Base-by-base conservation (phyloP, 495 filamentous ascomycete species). In the Aspergillus heteromorphus region DNA sequence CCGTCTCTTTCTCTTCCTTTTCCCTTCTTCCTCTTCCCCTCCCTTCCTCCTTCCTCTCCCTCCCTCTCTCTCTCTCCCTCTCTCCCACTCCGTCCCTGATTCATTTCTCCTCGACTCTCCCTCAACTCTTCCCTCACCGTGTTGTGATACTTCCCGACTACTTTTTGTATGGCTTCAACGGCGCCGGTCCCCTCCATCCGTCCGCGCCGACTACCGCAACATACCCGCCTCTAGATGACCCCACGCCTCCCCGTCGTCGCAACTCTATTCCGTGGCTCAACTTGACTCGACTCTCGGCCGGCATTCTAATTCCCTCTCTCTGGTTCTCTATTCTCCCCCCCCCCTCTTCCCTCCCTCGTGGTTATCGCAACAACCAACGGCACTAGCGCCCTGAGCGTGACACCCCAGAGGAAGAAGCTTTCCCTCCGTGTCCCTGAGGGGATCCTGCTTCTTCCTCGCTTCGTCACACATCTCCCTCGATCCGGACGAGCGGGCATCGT, bases 21-120 rank as follows among this genome's bases (percentile, higher is more conserved):
- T 49, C 51, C 51, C 8, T 42, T 45, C 48, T 8, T 31, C 49
- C 19, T 13, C 45, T 13, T 38, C 79, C 75, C n/a, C 48, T 74
- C 19, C 38, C 40, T 53, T 45, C 56, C 53, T 10, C 43, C 17
- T 19, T 40, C 21, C 14, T 31, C 34, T 40, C 31, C 6, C 30
- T 18, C 29, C 18, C 14, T 40, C 45, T 18, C 18, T 23, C 11
- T 54, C 36, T 42, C 16, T 27, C 45, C 48, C 10, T 14, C 19
- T 31, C 18, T 21, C 16, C 40, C 11, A 29, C 20, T 27, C n/a
- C 38, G 11, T 52, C 21, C 31, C n/a, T 7, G 17, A 36, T n/a
- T n/a, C n/a, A n/a, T n/a, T n/a, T n/a, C n/a, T n/a, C 23, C 40
- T 48, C 40, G 42, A 1, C 4, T 29, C 21, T 43, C 20, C 45